Percentiles rank a stretch among this genome's conserved stretches.
Conservation (phyloP, 805 yeast genomes). For the Zygoascus flipseniorum region DNA sequence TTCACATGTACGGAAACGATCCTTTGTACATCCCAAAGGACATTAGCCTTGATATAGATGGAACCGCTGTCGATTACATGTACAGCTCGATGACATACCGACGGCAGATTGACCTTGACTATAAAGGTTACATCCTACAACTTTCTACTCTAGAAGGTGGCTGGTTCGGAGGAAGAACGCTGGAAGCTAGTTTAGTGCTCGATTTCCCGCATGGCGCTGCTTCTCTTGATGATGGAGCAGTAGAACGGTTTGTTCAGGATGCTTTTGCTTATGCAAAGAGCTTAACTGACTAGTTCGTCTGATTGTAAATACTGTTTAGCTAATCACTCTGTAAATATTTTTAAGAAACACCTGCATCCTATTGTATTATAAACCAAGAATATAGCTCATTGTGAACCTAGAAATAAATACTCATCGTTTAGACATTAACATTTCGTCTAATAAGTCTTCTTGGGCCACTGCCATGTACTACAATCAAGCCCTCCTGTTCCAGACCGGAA, state of each 20-base stretch:
- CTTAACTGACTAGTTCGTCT: background rate
- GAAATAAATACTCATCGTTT: too few relatives aligned
- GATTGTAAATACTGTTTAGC: background rate
- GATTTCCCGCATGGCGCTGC: constrained; percentile 14
- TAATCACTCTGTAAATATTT: background rate
- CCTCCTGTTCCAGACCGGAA: constrained; percentile 62
- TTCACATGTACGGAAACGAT: constrained; percentile 35
- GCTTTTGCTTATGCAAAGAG: constrained; percentile 12
- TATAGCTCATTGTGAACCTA: too few relatives aligned
- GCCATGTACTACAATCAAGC: constrained; percentile 58
- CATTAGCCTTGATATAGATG: constrained; percentile 34
- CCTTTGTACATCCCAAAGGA: constrained; percentile 33
- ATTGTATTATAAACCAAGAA: too few relatives aligned
- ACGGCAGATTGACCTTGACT: constrained; percentile 37
- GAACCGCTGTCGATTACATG: constrained; percentile 34
- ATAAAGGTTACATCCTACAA: constrained; percentile 31
- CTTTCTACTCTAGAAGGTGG: constrained; percentile 49
- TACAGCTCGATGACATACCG: constrained; percentile 38
- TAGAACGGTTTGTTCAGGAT: constrained; percentile 9
- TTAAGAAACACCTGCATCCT: background rate
- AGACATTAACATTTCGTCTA: constrained; percentile 19
- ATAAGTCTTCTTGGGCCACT: constrained; percentile 63
- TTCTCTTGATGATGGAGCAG: constrained; percentile 5
- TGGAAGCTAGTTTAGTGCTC: constrained; percentile 43
- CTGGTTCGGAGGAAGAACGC: constrained; percentile 43